Evolutionary conservation across 768 basidiomycete species (phyloP), one percentile per base, ranked within the genome.

Genomic region (Lenzites betulinus): DNA sequence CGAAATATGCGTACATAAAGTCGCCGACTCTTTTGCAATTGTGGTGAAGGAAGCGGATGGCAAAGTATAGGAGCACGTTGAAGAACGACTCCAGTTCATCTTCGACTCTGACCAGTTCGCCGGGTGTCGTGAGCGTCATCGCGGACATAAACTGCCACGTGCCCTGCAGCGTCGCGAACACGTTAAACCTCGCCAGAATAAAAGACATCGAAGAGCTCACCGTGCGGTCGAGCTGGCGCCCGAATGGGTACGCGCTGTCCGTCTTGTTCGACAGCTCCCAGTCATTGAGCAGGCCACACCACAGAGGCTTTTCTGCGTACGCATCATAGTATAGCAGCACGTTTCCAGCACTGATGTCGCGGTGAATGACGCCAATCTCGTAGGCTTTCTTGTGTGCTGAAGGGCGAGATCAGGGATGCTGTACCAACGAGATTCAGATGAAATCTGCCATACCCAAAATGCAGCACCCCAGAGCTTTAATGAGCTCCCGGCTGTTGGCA

Each of bases 71-170:
- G 0, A 54, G 35, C 20, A 54, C n/a, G 25, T 60, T 52, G 53
- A 60, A 54, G 41, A 60, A 49, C n/a, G 59, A 54, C 23, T 60
- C 59, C 46, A 60, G 28, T 3, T 60, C 59, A 28, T 60, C 59
- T 15, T 39, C 28, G 9, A 60, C 30, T 3, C 35, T 16, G 13
- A 60, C 50, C n/a, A n/a, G 0, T 18, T 3, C n/a, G 48, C 49
- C 9, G 18, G 2, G 12, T 28, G 52, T 9, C 26, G 28, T 9
- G 7, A 49, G 39, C 1, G 41, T 41, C 7, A n/a, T 35, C 1
- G 30, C 59, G 3, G 59, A 60, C 46, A 54, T 35, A 47, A 60
- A 60, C 41, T 54, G 53, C 53, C 59, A 54, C 6, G 59, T 60
- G 18, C 59, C 59, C 59, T 60, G 35, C 7, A 8, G 13, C 2